These are phyloP conservation scores for Cryptococcus sp. DNA, from an alignment of 1,284 basidiomycete species.

Conservation along the genomic window DNA sequence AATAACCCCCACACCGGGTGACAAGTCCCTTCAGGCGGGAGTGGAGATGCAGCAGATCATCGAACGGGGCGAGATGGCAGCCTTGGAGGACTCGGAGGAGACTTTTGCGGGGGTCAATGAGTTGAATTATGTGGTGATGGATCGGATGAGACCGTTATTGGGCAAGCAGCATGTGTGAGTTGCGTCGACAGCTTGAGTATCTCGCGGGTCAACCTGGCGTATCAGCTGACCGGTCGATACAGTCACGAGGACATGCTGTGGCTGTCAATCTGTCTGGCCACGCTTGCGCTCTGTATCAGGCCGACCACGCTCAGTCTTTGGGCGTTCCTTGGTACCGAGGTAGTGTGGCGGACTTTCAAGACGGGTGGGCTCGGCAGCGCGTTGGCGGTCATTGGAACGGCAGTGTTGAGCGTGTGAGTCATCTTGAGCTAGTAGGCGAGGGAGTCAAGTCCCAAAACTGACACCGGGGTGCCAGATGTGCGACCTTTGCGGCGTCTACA, in stretches of 20 bases:
- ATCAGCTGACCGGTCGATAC: not conserved
- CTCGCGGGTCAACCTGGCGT: too few relatives aligned
- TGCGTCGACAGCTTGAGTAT: not conserved
- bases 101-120: not conserved
- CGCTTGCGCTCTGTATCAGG: slow-evolving; percentile 72
- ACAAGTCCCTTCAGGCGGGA: not conserved
- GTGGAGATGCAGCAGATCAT: not conserved
- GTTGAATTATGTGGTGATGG: slow-evolving; percentile 29
- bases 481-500: slow-evolving; percentile 33
- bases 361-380: slow-evolving; percentile 2
- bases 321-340: slow-evolving; percentile 60
- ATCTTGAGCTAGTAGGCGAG: not conserved
- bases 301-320: slow-evolving; percentile 86
- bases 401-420: slow-evolving; percentile 20
- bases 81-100: slow-evolving; percentile 9
- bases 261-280: slow-evolving; percentile 59
- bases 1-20: not conserved
- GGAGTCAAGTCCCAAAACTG: not conserved
- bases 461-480: slow-evolving; percentile 16
- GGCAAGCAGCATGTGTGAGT: slow-evolving; percentile 8
- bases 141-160: slow-evolving; percentile 16
- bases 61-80: not conserved
- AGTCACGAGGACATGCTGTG: slow-evolving; percentile 33
- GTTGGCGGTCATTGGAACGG: slow-evolving; percentile 3
- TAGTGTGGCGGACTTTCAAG: slow-evolving; percentile 1